Evolutionary conservation across 2,329 filamentous ascomycete species (phyloP), one percentile per base, ranked within the genome.

Genomic region (Cladophialophora yegresii): DNA sequence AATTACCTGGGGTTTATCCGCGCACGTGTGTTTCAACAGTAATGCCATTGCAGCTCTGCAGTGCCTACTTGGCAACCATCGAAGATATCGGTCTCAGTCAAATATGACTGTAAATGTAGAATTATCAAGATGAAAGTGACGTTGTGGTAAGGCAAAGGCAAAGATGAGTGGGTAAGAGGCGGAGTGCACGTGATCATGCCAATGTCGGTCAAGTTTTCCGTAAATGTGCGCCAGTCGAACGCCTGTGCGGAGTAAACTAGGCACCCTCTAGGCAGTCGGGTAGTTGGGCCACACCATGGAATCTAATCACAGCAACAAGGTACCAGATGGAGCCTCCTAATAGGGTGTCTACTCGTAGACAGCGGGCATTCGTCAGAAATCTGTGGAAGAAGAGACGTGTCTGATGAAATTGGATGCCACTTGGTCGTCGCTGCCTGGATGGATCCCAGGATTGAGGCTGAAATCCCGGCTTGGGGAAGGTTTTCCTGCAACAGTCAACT

Each of bases 361-460:
- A 43, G 36, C 12, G 20, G 47, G 22, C 47, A 43, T 43, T 50
- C 23, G 47, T 54, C n/a, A 10, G 7, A 54, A 54, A 54, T 54
- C 28, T 28, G 51, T 26, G 51, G 51, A 33, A 54, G 26, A 20
- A 30, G 32, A 32, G 51, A 54, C 51, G 51, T 54, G 51, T 54
- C 51, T 28, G 47, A 26, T 50, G 28, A 33, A 20, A 13, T n/a
- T 30, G 51, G 28, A 54, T 54, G 22, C 22, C 26, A 30, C 23
- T 54, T 28, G 13, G 8, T 33, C 22, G 16, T 54, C 28, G 51
- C 51, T 33, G 51, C 51, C 51, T 54, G 51, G 30, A 30, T 53
- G 51, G 51, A 22, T 12, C 51, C 12, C 30, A n/a, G 28, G 51
- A 54, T 26, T 54, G 51, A 54, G 51, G 51, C 51, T 54, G 51